Conservation (phyloP, 2,329 filamentous ascomycete genomes). For the Aspergillus felis region DNA sequence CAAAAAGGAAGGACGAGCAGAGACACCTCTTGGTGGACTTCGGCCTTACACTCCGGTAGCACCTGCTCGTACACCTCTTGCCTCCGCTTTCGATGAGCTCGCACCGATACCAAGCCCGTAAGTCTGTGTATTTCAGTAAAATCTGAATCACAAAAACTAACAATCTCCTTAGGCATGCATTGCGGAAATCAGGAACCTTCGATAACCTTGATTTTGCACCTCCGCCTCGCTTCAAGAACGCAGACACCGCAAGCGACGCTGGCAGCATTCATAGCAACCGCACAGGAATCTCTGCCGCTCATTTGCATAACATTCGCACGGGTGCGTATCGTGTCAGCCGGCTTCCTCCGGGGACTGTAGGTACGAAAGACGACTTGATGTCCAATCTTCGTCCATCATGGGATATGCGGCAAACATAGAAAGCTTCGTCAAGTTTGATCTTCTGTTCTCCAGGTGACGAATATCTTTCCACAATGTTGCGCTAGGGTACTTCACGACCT, state of each 20-base stretch:
- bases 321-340: constrained; percentile 85
- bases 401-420: constrained; percentile 41
- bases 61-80: constrained; percentile 72
- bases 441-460: constrained; percentile 13
- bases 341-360: constrained; percentile 76
- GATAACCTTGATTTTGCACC: constrained; percentile 49
- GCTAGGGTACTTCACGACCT: constrained; percentile 18
- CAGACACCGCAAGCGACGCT: constrained; percentile 41
- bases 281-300: constrained; percentile 69
- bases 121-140: constrained; percentile 43
- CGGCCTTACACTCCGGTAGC: constrained; percentile 72
- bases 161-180: constrained; percentile 35
- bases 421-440: background rate
- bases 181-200: constrained; percentile 48
- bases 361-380: constrained; percentile 65
- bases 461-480: constrained; percentile 10
- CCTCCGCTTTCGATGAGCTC: constrained; percentile 82
- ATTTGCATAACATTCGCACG: constrained; percentile 68
- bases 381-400: constrained; percentile 55
- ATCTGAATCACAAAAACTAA: constrained; percentile 15
- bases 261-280: constrained; percentile 63
- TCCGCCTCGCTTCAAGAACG: constrained; percentile 44
- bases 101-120: constrained; percentile 83
- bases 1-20: constrained; percentile 63
- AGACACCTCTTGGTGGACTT: constrained; percentile 55